Evolutionary conservation across 83 land plant species (phyloP).

Genomic region (Diphasiastrum complanatum): DNA sequence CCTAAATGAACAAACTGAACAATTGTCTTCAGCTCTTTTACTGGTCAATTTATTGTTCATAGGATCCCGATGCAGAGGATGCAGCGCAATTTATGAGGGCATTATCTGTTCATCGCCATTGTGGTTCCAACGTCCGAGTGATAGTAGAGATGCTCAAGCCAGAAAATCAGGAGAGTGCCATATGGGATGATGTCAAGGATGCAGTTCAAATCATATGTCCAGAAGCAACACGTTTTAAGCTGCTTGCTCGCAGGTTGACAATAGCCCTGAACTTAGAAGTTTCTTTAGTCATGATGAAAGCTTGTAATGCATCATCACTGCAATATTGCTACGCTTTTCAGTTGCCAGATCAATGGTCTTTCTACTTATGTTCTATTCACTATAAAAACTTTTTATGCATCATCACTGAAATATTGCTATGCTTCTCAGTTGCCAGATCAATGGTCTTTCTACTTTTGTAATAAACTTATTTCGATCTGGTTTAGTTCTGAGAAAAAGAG

Average conservation of each 20-base stretch:
- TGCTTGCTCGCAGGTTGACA: constrained; percentile 39
- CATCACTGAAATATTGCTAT: background rate
- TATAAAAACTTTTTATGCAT: background rate
- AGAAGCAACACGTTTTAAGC: constrained; percentile 40
- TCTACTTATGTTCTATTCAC: background rate
- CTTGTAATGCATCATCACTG: no score
- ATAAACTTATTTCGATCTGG: constrained; percentile 40
- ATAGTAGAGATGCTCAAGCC: constrained; percentile 44
- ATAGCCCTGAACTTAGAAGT: no score
- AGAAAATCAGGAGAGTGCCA: constrained; percentile 31
- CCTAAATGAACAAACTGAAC: no score
- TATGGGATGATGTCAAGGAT: constrained; percentile 37
- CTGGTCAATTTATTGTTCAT: no score
- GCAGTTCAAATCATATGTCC: constrained; percentile 46
- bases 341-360: constrained; percentile 38
- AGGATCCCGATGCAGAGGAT: constrained; percentile 43
- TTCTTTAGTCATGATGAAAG: background rate
- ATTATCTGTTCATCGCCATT: constrained; percentile 36
- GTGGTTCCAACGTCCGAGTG: constrained; percentile 36
- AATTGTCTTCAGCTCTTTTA: no score
- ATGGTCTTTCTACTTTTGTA: constrained; percentile 37
- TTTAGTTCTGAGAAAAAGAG: constrained; percentile 12
- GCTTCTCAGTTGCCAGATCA: constrained; percentile 34
- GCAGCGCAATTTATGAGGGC: constrained; percentile 36
- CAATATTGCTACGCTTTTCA: no score